Conservation (phyloP, 2,329 filamentous ascomycete species). For the Penicillium thymicola region DNA sequence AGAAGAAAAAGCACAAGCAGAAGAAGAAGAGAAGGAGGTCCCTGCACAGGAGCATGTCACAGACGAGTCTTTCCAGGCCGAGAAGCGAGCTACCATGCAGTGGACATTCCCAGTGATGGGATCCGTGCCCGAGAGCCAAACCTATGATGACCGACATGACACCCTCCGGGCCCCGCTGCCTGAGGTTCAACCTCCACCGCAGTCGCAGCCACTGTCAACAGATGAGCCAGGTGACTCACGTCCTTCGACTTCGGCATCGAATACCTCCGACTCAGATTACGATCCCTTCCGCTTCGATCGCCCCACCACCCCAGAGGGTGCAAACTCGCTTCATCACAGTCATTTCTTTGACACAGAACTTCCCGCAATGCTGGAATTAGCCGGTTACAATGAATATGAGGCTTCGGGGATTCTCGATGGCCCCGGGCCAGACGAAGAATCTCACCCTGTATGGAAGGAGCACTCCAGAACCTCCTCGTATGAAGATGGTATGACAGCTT, state of each 20-base stretch:
- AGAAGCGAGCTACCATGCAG: conserved; percentile 46
- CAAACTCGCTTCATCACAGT: conserved; percentile 10
- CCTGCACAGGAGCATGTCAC: conserved; percentile 7
- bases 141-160: conserved; percentile 26
- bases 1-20: background rate
- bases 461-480: conserved; percentile 9
- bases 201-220: conserved; percentile 9
- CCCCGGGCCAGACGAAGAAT: conserved; percentile 53
- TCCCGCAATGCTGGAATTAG: conserved; percentile 46
- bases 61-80: conserved; percentile 26
- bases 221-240: conserved; percentile 33
- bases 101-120: conserved; percentile 54
- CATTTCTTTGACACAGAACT: conserved; percentile 45
- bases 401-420: conserved; percentile 54
- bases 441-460: conserved; percentile 34
- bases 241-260: conserved; percentile 39
- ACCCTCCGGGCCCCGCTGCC: conserved; percentile 33
- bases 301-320: conserved; percentile 26
- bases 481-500: conserved; percentile 19
- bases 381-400: conserved; percentile 48
- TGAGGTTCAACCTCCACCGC: conserved; percentile 5
- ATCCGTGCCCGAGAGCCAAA: conserved; percentile 12
- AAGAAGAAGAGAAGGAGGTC: background rate
- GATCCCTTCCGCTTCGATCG: conserved; percentile 45
- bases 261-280: conserved; percentile 38